A percentile compares a stretch with the other conserved stretches of the same genome.
These are phyloP conservation scores for Catunica adiposa DNA, from an alignment of 2,329 filamentous ascomycete genomes.

Conservation along the genomic window DNA sequence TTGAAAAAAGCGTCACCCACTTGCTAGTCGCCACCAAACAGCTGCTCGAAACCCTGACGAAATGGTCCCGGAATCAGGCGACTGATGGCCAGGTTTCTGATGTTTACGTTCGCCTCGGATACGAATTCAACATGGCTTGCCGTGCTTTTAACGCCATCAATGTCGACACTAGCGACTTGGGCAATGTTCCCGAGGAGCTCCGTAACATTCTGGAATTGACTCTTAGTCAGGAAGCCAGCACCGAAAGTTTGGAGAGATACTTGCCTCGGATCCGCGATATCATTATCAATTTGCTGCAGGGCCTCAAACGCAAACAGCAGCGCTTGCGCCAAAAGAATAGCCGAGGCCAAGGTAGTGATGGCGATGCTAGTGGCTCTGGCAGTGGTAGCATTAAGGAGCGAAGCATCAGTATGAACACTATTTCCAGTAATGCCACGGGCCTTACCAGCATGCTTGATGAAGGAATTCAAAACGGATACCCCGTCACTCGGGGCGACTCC, in stretches of 20 bases:
- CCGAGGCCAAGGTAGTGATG: conserved; percentile 43
- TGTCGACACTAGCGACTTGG: conserved; percentile 84
- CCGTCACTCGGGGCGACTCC: conserved; percentile 19
- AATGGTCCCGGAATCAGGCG: conserved; percentile 87
- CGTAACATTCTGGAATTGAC: conserved; percentile 88
- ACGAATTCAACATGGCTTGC: conserved; percentile 98
- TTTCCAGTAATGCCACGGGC: conserved; percentile 39
- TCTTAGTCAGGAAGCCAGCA: conserved; percentile 86
- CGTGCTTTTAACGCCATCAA: conserved; percentile 93
- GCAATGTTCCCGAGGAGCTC: conserved; percentile 83
- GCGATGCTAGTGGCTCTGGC: conserved; percentile 25
- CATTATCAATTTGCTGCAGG: conserved; percentile 92
- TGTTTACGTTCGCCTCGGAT: conserved; percentile 90
- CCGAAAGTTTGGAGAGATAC: conserved; percentile 85
- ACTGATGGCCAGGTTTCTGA: conserved; percentile 93
- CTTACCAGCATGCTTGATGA: conserved; percentile 44
- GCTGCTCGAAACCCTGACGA: conserved; percentile 87
- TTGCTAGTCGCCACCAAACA: conserved; percentile 96
- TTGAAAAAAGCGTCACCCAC: conserved; percentile 97
- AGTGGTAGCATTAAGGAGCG: conserved; percentile 28
- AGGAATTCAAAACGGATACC: conserved; percentile 37
- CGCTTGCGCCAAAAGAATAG: conserved; percentile 53
- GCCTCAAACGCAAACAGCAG: conserved; percentile 92
- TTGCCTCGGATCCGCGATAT: conserved; percentile 91
- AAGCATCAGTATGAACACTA: conserved; percentile 42